Percentiles rank a stretch among this genome's conserved stretches.
phyloP scores from a whole-genome alignment of 2,329 filamentous ascomycete species.

The Sphaerulina vaccinii region DNA sequence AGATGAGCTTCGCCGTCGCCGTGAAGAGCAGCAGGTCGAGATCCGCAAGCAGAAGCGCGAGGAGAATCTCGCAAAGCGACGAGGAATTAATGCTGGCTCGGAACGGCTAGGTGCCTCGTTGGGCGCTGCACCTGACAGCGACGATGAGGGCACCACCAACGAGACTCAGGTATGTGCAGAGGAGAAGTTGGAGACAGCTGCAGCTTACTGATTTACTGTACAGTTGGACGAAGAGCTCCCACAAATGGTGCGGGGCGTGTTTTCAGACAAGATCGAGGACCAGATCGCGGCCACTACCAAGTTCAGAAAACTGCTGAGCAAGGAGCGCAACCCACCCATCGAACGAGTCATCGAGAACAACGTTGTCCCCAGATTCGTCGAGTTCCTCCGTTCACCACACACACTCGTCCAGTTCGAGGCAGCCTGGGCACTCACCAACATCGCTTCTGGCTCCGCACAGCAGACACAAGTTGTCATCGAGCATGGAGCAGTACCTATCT shows the following conservation, averaged over 20 bases:
- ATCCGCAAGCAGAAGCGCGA: conserved; percentile 98
- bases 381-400: conserved; percentile 96
- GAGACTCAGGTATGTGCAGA: conserved; percentile 80
- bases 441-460: conserved; percentile 92
- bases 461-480: conserved; percentile 99
- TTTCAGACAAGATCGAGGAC: conserved; percentile 96
- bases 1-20: conserved; percentile 95
- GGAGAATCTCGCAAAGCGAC: conserved; percentile 97
- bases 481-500: conserved; percentile 95
- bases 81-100: conserved; percentile 77
- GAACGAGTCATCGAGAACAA: conserved; percentile 99
- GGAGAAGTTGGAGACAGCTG: not conserved
- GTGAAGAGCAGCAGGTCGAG: conserved; percentile 98
- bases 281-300: conserved; percentile 98
- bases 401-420: conserved; percentile 98
- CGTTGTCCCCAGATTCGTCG: conserved; percentile 94
- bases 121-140: conserved; percentile 88
- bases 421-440: conserved; percentile 98
- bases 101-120: conserved; percentile 78
- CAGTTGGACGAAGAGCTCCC: conserved; percentile 97
- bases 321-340: conserved; percentile 98
- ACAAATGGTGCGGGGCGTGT: conserved; percentile 96
- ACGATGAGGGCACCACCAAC: conserved; percentile 92
- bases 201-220: conserved; percentile 23
- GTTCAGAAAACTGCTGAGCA: conserved; percentile 95